Evolutionary conservation across 2,329 filamentous ascomycete species (phyloP), one percentile per base, ranked within the genome.

Genomic region (Alternaria sp.): DNA sequence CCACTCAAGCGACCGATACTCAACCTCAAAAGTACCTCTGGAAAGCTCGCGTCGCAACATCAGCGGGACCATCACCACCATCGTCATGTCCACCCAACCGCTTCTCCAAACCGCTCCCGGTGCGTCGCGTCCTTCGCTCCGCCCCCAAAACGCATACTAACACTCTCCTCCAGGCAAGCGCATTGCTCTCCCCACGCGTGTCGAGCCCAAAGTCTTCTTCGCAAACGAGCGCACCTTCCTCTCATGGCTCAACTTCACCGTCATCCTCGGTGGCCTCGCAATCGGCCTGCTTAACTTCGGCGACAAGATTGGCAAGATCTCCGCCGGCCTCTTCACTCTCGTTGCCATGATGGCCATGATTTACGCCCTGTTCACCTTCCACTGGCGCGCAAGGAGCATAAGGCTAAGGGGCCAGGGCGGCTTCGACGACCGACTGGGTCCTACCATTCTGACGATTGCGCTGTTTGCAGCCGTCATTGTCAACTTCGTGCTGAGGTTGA

Each of bases 161-260:
- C 58, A 22, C n/a, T 18, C 3, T 3, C 12, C 7, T 52, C 32
- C 73, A 97, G 94, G 94, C 87, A 99, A 99, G 85, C 93, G 94
- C 78, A 98, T 99, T 79, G 94, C 95, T 74, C 92, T 99, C 67
- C 95, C 95, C 59, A 97, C 94, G 62, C 93, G 95, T 71, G 94
- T 99, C 81, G 95, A 99, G 82, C 95, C 95, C 74, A 99, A 99
- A 83, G 95, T 99, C 85, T 99, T 98, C 89, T 99, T 99, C 86
- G 95, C 95, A 83, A 99, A 99, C 86, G 95, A 99, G 84, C 93
- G 95, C 66, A 99, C 95, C 66, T 99, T 99, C 80, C 89, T 99
- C 76, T 97, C 93, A 81, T 99, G 95, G 95, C 92, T 99, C 77
- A 99, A 99, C 87, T 98, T 98, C 86, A 97, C 94, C 80, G 94